Evolutionary conservation across 2,329 filamentous ascomycete species (phyloP), one percentile per base, ranked within the genome.

Genomic region (Lasiodiplodia citricola): DNA sequence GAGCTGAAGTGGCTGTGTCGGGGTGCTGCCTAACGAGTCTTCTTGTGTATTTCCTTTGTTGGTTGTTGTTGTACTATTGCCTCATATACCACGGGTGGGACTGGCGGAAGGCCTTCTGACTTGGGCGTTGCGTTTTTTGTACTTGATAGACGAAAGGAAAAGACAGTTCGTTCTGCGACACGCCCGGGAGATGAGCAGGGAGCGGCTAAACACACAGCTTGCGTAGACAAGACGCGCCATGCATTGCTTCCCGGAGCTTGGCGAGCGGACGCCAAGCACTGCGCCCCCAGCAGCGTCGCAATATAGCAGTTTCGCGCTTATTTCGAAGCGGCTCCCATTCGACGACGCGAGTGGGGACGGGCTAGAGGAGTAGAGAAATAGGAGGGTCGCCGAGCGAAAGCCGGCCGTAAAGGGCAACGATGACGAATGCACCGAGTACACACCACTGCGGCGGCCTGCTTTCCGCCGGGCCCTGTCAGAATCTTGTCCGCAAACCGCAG

Each of bases 191-290:
- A 63, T 63, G 25, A 35, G 37, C 44, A 64, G 47, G 44, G 60
- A 38, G 44, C 44, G 60, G 60, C 44, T 18, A 38, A 25, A 41
- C n/a, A 16, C 47, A 47, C 60, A 52, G 60, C 60, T 64, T 64
- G 60, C 60, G 60, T 64, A 54, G 47, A 41, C 60, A 52, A 64
- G 60, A 64, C 60, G 47, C 60, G 60, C 58, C 58, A 63, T 60
- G 57, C 57, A 64, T 64, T 64, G 60, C 60, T 64, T 64, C 60
- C 54, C 35, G 41, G 18, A 14, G 58, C 58, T 63, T 63, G 58
- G 58, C 58, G 35, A 21, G 41, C 31, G 41, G 25, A 41, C 41
- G 58, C 58, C 58, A 63, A 63, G 58, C 7, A 25, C 58, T 35
- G 58, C 58, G 58, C 41, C 41, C 58, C 37, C 23, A 31, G 18